Percentiles rank a stretch among this genome's conserved stretches.
phyloP scores from a whole-genome alignment of 2,329 filamentous ascomycete genomes.

The Fusarium oligoseptatum region DNA sequence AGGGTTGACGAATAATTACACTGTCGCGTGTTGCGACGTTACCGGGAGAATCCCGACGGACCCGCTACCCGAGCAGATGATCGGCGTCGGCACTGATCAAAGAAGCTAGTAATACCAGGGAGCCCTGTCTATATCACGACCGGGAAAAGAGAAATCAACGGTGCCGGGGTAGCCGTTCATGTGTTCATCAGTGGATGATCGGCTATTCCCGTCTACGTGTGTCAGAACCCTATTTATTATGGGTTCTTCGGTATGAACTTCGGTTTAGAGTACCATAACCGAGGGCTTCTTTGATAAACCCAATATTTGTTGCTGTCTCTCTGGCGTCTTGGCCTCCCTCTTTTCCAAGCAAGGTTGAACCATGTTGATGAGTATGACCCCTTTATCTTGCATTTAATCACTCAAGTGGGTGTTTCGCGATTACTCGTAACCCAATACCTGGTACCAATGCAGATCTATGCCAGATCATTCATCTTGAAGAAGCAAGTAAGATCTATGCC shows the following conservation, averaged over 20 bases:
- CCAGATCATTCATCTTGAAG: not conserved
- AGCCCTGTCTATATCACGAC: not conserved
- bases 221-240: not conserved
- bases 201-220: not conserved
- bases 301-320: too few species aligned
- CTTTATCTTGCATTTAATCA: constrained; percentile 5
- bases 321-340: not conserved
- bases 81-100: not conserved
- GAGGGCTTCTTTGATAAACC: not conserved
- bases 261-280: not conserved
- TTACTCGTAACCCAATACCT: not conserved
- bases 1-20: not conserved
- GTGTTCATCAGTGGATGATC: not conserved
- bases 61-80: not conserved
- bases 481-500: not conserved
- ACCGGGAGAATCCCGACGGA: not conserved
- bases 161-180: not conserved
- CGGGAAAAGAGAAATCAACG: not conserved
- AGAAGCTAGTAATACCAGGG: not conserved
- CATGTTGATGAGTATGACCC: not conserved
- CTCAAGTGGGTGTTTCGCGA: not conserved
- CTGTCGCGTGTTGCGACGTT: not conserved
- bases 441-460: not conserved
- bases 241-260: not conserved
- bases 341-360: not conserved